Evolutionary conservation across 2,329 filamentous ascomycete species (phyloP).

Genomic region (Aspergillus eucalypticola): DNA sequence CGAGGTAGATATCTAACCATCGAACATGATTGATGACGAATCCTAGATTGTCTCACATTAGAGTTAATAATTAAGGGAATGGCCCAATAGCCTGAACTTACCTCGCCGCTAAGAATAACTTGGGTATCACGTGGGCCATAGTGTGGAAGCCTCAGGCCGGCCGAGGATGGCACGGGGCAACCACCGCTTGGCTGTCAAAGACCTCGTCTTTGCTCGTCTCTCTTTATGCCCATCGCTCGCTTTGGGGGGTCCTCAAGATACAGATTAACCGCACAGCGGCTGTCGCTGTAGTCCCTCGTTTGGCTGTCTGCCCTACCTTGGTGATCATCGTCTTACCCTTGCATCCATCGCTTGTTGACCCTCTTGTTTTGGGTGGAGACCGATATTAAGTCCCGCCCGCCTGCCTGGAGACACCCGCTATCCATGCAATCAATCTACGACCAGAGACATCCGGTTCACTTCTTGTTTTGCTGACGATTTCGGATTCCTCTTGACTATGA

Average conservation of each 20-base stretch:
- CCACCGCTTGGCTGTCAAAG: neutral
- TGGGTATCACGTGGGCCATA: neutral
- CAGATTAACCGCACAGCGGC: neutral
- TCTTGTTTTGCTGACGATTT: neutral
- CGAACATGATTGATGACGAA: neutral
- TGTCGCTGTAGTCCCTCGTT: neutral
- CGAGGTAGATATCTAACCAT: neutral
- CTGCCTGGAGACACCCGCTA: slow-evolving; percentile 1
- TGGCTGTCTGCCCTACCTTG: neutral
- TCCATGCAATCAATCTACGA: neutral
- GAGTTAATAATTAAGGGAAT: neutral
- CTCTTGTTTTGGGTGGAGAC: slow-evolving; percentile 7
- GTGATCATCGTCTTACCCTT: neutral
- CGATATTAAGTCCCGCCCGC: neutral
- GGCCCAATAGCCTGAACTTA: neutral
- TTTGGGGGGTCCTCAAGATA: neutral
- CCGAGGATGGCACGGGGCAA: neutral
- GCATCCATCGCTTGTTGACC: neutral
- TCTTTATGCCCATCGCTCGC: neutral
- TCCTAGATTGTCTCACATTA: neutral
- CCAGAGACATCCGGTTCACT: neutral
- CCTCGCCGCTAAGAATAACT: neutral
- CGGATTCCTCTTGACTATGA: neutral
- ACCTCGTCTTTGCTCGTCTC: too few relatives aligned
- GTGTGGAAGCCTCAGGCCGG: neutral